Evolutionary conservation across 352 stramenopile species (phyloP).

Genomic region (Saprolegnia parasitica): DNA sequence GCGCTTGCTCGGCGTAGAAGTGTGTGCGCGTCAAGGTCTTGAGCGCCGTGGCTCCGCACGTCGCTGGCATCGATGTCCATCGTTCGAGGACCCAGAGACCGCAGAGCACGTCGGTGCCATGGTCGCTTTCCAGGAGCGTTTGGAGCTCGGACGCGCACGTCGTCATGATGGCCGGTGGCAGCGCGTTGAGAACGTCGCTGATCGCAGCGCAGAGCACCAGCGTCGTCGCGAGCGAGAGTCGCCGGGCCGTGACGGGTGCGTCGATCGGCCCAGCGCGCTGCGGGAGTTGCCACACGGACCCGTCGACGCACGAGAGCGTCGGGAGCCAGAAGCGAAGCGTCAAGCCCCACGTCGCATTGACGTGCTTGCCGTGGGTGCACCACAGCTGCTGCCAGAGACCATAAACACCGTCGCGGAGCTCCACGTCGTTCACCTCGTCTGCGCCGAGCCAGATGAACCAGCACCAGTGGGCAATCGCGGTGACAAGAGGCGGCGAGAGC

Average conservation of each 20-base stretch:
- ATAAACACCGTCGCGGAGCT: not conserved
- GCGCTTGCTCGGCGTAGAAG: constrained; percentile 1
- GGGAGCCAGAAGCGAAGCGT: not conserved
- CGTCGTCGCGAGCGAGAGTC: not conserved
- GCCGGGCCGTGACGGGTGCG: not conserved
- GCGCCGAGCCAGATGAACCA: not conserved
- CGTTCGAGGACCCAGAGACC: not conserved
- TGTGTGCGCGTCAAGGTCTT: too few relatives aligned
- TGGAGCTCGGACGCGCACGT: not conserved
- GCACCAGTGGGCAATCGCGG: not conserved
- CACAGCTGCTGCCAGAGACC: not conserved
- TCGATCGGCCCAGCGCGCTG: not conserved
- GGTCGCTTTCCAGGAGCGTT: not conserved
- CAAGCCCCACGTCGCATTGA: not conserved
- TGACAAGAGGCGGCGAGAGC: not conserved
- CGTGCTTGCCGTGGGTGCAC: not conserved
- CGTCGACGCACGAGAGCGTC: not conserved
- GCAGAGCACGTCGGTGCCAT: not conserved
- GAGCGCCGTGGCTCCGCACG: not conserved
- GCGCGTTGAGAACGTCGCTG: not conserved
- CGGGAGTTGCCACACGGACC: not conserved
- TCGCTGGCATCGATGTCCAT: not conserved
- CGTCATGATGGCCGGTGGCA: not conserved
- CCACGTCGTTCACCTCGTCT: not conserved
- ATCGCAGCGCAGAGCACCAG: not conserved